Base-by-base conservation (phyloP, 176 grass and related monocot species). In the Areca catechu region DNA sequence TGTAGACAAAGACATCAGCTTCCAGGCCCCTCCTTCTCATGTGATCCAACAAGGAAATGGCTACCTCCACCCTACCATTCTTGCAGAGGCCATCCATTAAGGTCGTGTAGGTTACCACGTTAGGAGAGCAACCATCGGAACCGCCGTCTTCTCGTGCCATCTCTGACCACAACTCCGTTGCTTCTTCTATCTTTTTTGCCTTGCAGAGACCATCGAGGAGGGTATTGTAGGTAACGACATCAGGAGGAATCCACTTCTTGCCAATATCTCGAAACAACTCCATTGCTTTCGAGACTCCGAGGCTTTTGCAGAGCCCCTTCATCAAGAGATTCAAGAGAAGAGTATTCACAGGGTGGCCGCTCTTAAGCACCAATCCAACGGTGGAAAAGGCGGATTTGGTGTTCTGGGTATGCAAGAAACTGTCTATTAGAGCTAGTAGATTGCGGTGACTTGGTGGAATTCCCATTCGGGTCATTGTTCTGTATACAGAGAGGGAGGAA, bases 171-270 rank as follows among this genome's bases (percentile, higher is more conserved):
- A 71, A n/a, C 10, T 50, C 56, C 23, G 51, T 21, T 3, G 68
- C 68, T 20, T 50, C 56, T 5, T 60, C 68, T 43, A 60, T 16
- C 68, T 48, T 50, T 24, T 51, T 71, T 48, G 60, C 68, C n/a
- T 51, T 71, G 56, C 68, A 71, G 17, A 71, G 68, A 22, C 47
- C 68, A 51, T 60, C 60, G 56, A 71, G 52, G 22, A 71, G 68
- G 4, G 48, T 71, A n/a, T 53, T 71, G 49, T 60, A 71, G 1
- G 56, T 71, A 56, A 60, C 56, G 34, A 51, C 48, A 21, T 71
- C 56, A 20, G 47, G 52, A 70, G 65, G 51, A 23, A 79, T 74
- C 58, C 54, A 70, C 53, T 62, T 52, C n/a, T 5, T 20, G 29
- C 50, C 17, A 48, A 74, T 19, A 2, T 63, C 79, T 6, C 60